Evolutionary conservation across 495 filamentous ascomycete genomes (phyloP).

Genomic region (Niebla homalea): DNA sequence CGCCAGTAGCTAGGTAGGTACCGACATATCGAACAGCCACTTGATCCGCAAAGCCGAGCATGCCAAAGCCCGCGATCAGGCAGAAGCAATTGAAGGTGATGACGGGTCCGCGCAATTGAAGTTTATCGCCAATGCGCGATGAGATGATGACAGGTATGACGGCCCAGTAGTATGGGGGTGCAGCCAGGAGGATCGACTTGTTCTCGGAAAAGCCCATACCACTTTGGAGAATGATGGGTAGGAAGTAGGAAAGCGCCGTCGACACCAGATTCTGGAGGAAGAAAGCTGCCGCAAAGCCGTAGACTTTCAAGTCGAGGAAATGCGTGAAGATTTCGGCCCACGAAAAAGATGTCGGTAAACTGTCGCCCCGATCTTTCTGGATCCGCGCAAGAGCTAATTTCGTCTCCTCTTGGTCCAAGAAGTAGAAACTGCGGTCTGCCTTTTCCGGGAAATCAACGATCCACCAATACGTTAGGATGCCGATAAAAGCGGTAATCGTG

Average conservation of each 20-base stretch:
- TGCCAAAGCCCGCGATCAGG: conserved; percentile 58
- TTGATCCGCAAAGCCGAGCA: conserved; percentile 58
- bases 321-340: conserved; percentile 44
- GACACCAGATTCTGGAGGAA: conserved; percentile 54
- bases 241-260: conserved; percentile 49
- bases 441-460: conserved; percentile 74
- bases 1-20: conserved; percentile 61
- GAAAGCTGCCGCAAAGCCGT: conserved; percentile 58
- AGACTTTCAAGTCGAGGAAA: conserved; percentile 56
- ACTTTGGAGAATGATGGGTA: conserved; percentile 57
- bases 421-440: conserved; percentile 44
- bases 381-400: conserved; percentile 44
- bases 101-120: conserved; percentile 49
- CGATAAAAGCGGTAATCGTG: conserved; percentile 48
- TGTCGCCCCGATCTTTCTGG: conserved; percentile 51
- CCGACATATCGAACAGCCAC: conserved; percentile 61
- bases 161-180: conserved; percentile 67
- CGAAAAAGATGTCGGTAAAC: conserved; percentile 45
- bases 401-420: conserved; percentile 47
- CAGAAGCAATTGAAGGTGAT: conserved; percentile 62
- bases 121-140: conserved; percentile 54
- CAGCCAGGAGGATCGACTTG: conserved; percentile 55
- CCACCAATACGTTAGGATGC: conserved; percentile 61
- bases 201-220: conserved; percentile 60
- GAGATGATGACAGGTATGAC: conserved; percentile 58